A percentile compares a stretch with the other conserved stretches of the same genome.
These are phyloP conservation scores for Lablab purpureus DNA, from an alignment of 306 rosid species.

Conservation along the genomic window DNA sequence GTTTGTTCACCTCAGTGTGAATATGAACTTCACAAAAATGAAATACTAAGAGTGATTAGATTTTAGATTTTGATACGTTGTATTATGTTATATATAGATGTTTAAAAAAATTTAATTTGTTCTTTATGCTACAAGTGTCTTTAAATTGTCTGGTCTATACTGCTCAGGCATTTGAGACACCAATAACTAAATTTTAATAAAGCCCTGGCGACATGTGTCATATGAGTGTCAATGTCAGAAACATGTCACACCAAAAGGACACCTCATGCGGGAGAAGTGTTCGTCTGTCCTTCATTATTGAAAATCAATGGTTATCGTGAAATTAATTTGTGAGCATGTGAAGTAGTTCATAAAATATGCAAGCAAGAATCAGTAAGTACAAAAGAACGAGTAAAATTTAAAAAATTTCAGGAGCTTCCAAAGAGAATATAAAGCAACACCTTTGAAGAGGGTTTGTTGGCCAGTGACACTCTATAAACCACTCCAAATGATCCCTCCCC, in stretches of 20 bases:
- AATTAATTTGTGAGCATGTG: slow-evolving; percentile 1
- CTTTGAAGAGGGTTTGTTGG: slow-evolving; percentile 83
- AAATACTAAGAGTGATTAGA: not conserved
- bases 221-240: not conserved
- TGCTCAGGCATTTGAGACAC: not conserved
- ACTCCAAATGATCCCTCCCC: slow-evolving; percentile 98
- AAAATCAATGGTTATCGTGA: not conserved
- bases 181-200: not conserved
- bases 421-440: slow-evolving; percentile 49
- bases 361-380: not conserved
- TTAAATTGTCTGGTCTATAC: not conserved
- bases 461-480: slow-evolving; percentile 76
- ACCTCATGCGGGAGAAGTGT: not conserved
- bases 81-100: not conserved
- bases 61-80: not conserved
- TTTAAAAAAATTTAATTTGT: not conserved
- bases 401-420: slow-evolving; percentile 18
- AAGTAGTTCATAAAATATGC: slow-evolving; percentile 9
- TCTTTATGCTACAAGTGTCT: not conserved
- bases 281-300: not conserved
- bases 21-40: not conserved
- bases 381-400: not conserved
- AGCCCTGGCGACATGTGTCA: not conserved
- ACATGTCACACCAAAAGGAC: not conserved
- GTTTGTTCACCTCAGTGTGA: not conserved